Base-by-base conservation (phyloP, 768 basidiomycete genomes). In the Suillus alpinus region DNA sequence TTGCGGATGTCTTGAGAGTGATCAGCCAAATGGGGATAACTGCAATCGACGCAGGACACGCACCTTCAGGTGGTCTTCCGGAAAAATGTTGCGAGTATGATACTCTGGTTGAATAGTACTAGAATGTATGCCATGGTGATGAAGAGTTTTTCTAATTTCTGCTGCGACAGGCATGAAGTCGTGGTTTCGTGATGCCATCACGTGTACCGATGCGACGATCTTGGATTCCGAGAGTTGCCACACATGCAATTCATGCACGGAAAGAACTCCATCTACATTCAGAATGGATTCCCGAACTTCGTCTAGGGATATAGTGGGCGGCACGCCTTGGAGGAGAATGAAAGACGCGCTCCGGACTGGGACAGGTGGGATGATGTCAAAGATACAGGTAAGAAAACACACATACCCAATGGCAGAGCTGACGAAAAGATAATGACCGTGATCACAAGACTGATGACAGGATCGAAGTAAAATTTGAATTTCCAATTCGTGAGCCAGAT, bases 211-310 rank as follows among this genome's bases (percentile, higher is more conserved):
- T 10, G 95, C 95, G 46, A 99, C 90, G 58, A 95, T 86, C 72
- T 97, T 98, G 59, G 84, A 86, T 76, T 99, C 97, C 10, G 94
- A 95, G 52, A 99, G 83, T 69, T 96, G 94, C 97, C 97, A 99
- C 57, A 98, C 86, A 75, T 99, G 97, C 31, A 99, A 81, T 70
- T 98, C 94, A 68, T 98, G 97, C 32, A 98, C 78, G 14, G 86
- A 86, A 59, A 84, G 74, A 29, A 91, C 97, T 52, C 97, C 96
- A 4, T 89, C 82, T 29, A 98, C 91, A 4, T 77, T 78, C 14
- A 91, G 79, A 59, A 99, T 96, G 5, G 90, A 86, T n/a, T 79
- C 75, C 50, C 89, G 86, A 20, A 98, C 90, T 65, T 88, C 86
- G n/a, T 96, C 94, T 23, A 98, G 80, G 1, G 94, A 94, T 32